Conservation (phyloP, 2,329 filamentous ascomycete genomes). For the Ceratocystis variospora region DNA sequence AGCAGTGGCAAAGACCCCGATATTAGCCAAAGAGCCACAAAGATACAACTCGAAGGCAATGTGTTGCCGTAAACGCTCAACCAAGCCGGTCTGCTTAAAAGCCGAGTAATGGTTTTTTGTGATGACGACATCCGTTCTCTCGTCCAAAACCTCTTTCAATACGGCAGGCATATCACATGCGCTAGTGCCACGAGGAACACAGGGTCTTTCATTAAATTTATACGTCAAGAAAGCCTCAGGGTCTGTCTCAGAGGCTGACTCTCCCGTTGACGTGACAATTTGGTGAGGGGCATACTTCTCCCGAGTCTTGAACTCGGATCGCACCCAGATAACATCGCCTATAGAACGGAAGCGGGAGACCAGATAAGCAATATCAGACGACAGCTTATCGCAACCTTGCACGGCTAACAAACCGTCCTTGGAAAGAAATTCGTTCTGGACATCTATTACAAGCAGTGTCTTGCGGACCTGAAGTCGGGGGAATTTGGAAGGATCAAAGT, state of each 20-base stretch:
- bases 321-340: conserved; percentile 69
- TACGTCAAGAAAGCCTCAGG: conserved; percentile 37
- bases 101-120: conserved; percentile 79
- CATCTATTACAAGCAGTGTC: conserved; percentile 70
- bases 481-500: conserved; percentile 40
- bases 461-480: conserved; percentile 45
- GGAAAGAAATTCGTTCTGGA: conserved; percentile 80
- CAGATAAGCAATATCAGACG: conserved; percentile 52
- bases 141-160: conserved; percentile 33
- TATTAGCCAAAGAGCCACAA: conserved; percentile 72
- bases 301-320: conserved; percentile 55
- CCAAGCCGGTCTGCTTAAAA: conserved; percentile 58
- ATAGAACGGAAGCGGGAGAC: conserved; percentile 59
- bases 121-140: conserved; percentile 37
- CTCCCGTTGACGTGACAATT: conserved; percentile 18
- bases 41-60: conserved; percentile 83
- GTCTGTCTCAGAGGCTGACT: conserved; percentile 20
- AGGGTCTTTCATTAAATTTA: conserved; percentile 26
- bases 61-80: conserved; percentile 66
- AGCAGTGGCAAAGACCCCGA: conserved; percentile 82
- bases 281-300: conserved; percentile 26
- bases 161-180: conserved; percentile 34
- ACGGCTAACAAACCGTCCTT: conserved; percentile 54
- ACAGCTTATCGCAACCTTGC: conserved; percentile 46
- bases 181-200: conserved; percentile 32